Percentiles rank a stretch among this genome's conserved stretches.
Evolutionary conservation across 768 basidiomycete species (phyloP).

Genomic region (Tulasnella sp.): DNA sequence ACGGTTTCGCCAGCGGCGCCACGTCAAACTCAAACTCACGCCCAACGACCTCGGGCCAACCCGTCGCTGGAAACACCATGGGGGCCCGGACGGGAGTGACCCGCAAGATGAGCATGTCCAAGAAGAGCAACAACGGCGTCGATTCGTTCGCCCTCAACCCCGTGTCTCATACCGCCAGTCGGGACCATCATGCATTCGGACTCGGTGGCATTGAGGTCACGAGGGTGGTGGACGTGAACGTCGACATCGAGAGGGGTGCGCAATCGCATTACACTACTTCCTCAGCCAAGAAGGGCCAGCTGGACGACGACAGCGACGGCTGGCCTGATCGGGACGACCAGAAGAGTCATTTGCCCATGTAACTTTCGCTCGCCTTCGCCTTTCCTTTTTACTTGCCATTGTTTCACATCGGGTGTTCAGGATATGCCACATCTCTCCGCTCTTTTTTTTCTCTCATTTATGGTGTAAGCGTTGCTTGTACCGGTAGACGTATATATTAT

Average conservation of each 20-base stretch:
- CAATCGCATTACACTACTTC: background rate
- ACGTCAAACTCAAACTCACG: background rate
- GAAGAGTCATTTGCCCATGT: constrained; percentile 11
- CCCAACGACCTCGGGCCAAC: background rate
- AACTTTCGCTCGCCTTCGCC: background rate
- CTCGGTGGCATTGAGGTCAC: constrained; percentile 11
- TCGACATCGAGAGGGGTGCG: background rate
- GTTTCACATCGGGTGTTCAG: background rate
- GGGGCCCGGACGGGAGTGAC: too few relatives aligned
- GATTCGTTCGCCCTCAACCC: constrained; percentile 9
- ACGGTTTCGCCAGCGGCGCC: background rate
- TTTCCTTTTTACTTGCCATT: background rate
- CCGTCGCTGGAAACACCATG: background rate
- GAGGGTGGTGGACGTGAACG: constrained; percentile 9
- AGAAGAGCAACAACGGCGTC: background rate
- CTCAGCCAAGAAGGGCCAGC: background rate
- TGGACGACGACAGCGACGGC: constrained; percentile 3
- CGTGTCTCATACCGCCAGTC: background rate
- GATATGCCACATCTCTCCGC: background rate
- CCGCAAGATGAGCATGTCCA: background rate
- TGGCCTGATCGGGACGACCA: background rate
- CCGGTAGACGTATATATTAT: constrained; percentile 3
- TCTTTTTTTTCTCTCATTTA: constrained; percentile 9
- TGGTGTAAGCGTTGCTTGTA: constrained; percentile 11
- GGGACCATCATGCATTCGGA: background rate